Conservation (phyloP, 164 flowering plant species). For the Kalanchoe fedtschenkoi region DNA sequence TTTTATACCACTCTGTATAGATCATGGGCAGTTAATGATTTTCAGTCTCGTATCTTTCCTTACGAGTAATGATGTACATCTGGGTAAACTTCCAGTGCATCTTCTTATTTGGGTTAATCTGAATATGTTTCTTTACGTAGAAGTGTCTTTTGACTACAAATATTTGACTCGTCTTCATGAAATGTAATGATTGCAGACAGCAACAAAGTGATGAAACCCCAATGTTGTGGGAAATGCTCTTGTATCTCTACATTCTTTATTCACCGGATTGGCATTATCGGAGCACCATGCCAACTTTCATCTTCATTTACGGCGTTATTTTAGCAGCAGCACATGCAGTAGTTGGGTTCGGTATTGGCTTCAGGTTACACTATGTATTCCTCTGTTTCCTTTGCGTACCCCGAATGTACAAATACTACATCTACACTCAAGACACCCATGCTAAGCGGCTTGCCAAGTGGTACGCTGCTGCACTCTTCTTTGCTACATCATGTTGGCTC, state of each 20-base stretch:
- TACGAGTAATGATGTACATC: no score
- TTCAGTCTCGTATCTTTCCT: no score
- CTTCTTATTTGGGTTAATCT: no score
- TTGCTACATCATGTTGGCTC: conserved; percentile 49
- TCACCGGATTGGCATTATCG: conserved; percentile 83
- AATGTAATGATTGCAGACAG: neutral
- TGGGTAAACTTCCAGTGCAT: no score
- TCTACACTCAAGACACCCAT: conserved; percentile 36
- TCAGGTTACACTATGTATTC: conserved; percentile 51
- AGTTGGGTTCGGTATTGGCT: conserved; percentile 41
- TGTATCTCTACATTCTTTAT: no score
- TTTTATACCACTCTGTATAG: no score
- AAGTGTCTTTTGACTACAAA: no score
- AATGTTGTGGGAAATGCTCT: conserved; percentile 81
- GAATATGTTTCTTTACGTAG: no score
- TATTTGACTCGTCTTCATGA: no score
- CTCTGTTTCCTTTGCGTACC: conserved; percentile 65
- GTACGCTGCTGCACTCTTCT: conserved; percentile 31
- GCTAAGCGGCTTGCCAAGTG: conserved; percentile 61
- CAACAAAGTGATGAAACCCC: conserved; percentile 18
- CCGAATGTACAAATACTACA: conserved; percentile 77
- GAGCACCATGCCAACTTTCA: conserved; percentile 81
- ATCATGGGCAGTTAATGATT: no score
- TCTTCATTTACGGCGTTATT: conserved; percentile 52
- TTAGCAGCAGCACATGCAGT: conserved; percentile 52